These are phyloP conservation scores for Microsporum canis DNA, from an alignment of 2,329 filamentous ascomycete species.

Conservation along the genomic window DNA sequence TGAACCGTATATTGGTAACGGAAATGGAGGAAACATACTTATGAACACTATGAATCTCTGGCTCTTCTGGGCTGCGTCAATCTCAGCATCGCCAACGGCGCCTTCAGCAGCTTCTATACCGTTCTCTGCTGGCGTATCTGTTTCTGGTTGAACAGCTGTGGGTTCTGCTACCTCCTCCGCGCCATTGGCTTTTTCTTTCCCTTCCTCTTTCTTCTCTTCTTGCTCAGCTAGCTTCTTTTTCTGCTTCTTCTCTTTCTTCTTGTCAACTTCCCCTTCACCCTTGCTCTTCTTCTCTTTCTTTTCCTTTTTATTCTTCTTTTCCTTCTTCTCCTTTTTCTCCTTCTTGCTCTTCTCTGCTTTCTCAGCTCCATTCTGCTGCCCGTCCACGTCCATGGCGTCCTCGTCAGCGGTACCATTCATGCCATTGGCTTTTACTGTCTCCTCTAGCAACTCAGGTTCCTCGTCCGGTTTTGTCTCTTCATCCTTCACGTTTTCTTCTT, in stretches of 20 bases:
- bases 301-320: slow-evolving; percentile 14
- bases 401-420: neutral
- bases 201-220: slow-evolving; percentile 8
- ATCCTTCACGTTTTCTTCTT: slow-evolving; percentile 9
- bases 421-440: neutral
- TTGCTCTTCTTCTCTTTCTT: slow-evolving; percentile 18
- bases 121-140: slow-evolving; percentile 9
- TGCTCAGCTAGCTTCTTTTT: slow-evolving; percentile 3
- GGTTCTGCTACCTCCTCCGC: slow-evolving; percentile 20
- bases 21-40: slow-evolving; percentile 35
- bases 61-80: slow-evolving; percentile 24
- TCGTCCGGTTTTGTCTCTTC: slow-evolving; percentile 13
- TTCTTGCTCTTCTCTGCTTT: slow-evolving; percentile 16
- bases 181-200: slow-evolving; percentile 20
- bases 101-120: slow-evolving; percentile 15
- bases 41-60: slow-evolving; percentile 68
- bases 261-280: slow-evolving; percentile 15
- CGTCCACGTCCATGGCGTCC: neutral
- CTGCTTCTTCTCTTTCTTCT: slow-evolving; percentile 19
- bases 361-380: slow-evolving; percentile 6
- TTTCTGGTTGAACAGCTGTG: slow-evolving; percentile 9
- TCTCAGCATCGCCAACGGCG: slow-evolving; percentile 14
- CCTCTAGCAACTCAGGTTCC: neutral
- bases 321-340: slow-evolving; percentile 12
- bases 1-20: slow-evolving; percentile 9